A percentile compares a stretch with the other conserved stretches of the same genome.
Evolutionary conservation across 257 asterid species (phyloP).

Genomic region (Solanum dulcamara): DNA sequence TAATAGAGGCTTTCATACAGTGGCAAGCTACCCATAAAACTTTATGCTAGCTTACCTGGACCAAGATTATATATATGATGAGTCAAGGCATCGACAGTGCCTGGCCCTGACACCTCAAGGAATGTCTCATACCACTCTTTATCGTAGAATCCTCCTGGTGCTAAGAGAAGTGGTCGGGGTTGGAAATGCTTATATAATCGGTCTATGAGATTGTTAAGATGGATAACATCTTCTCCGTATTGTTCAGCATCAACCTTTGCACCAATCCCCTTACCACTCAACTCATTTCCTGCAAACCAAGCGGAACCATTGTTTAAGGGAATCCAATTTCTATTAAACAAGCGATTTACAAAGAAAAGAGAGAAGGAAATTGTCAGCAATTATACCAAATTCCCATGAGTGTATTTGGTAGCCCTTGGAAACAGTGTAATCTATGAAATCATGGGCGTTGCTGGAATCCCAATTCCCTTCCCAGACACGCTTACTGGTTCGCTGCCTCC

Average conservation of each 20-base stretch:
- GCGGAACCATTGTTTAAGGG: background rate
- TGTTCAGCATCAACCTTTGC: constrained; percentile 3
- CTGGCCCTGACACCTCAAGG: constrained; percentile 2
- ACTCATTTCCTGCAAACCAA: constrained; percentile 11
- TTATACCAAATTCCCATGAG: constrained; percentile 34
- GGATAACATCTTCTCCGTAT: constrained; percentile 5
- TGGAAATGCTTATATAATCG: background rate
- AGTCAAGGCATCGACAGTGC: constrained; percentile 1
- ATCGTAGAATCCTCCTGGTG: constrained; percentile 14
- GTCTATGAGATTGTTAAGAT: background rate
- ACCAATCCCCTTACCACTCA: constrained; percentile 10
- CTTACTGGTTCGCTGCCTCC: background rate
- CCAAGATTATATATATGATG: constrained; percentile 13
- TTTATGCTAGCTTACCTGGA: constrained; percentile 3
- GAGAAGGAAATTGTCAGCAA: background rate
- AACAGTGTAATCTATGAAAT: constrained; percentile 58
- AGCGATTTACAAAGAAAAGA: background rate
- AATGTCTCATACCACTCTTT: constrained; percentile 2
- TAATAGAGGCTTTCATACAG: background rate
- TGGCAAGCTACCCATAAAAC: background rate
- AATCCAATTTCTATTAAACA: background rate
- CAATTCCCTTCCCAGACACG: background rate
- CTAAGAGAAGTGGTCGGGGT: background rate
- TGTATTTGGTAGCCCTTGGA: constrained; percentile 60
- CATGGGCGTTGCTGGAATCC: constrained; percentile 46